Percentiles rank a stretch among this genome's conserved stretches.
These are phyloP conservation scores for Thalassiosira allenii DNA, from an alignment of 352 stramenopile genomes.

Conservation along the genomic window DNA sequence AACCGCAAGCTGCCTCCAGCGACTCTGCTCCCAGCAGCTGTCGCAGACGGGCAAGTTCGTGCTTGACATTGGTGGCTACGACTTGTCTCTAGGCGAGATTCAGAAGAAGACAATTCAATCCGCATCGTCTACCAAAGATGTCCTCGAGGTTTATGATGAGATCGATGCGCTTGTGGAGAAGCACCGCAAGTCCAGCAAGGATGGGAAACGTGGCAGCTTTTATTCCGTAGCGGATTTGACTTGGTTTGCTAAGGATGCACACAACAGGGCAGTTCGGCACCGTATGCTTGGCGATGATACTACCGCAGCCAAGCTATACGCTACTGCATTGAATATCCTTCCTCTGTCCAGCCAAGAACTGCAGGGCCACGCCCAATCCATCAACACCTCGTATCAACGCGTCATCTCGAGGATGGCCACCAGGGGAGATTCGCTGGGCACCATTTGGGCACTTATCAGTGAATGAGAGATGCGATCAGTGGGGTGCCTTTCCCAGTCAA, in stretches of 20 bases:
- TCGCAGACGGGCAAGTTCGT: conserved; percentile 34
- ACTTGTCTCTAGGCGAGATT: conserved; percentile 23
- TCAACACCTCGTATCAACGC: no score
- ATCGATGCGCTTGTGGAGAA: conserved; percentile 19
- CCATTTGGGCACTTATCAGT: no score
- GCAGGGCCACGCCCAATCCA: no score
- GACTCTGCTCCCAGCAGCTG: conserved; percentile 21
- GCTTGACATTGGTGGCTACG: conserved; percentile 17
- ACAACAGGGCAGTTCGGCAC: conserved; percentile 15
- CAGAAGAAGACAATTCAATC: conserved; percentile 29
- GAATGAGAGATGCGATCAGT: no score
- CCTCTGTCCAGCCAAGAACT: no score
- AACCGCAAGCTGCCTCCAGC: conserved; percentile 34
- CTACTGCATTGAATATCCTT: no score
- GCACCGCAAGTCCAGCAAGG: conserved; percentile 6
- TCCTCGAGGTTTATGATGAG: conserved; percentile 27
- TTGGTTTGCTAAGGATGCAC: conserved; percentile 31
- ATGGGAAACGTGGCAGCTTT: conserved; percentile 5
- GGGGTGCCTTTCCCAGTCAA: no score
- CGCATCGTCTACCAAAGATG: conserved; percentile 18
- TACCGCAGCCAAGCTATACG: no score
- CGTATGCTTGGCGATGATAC: conserved; percentile 20
- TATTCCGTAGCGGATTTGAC: conserved; percentile 28
- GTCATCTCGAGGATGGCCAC: no score
- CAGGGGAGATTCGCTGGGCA: no score